Base-by-base conservation (phyloP, 1,284 basidiomycete genomes). In the Malassezia psittaci region DNA sequence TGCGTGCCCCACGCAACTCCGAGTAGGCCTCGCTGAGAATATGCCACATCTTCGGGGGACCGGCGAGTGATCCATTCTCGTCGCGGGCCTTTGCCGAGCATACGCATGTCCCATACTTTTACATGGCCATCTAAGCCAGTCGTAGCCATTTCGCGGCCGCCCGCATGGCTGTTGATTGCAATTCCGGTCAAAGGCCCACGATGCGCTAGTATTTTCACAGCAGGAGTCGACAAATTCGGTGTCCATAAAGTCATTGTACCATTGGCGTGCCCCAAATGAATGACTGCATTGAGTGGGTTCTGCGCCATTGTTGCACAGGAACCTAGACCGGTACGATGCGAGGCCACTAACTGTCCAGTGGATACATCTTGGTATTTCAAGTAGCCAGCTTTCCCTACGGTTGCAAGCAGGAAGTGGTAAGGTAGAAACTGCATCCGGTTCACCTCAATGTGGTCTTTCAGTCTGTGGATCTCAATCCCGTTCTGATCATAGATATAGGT, bases 331-430 rank as follows among this genome's bases (percentile, higher is more conserved):
- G 70, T 68, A n/a, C 88, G 83, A 74, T 93, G 89, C 75, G 90
- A 85, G 38, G 85, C 83, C 36, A 98, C 79, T 51, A 96, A 80
- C 55, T 84, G 81, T 15, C 93, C 93, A 0, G 91, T 98, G 2
- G 90, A 91, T 0, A 88, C 91, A 73, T 99, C 93, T 77, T 94
- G 90, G 77, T 96, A 99, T 78, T 93, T 93, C 1, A 98, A 80
- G 74, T 85, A 89, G 0, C 93, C 93, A 12, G 81, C 80, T 66
- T 89, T 86, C 10, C 90, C 90, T 15, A 93, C 81, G 48, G 83
- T 86, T 1, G 84, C 87, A 6, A 99, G 82, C 15, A 98, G 79
- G 84, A 90, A 98, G 75, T 99, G 94, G 68, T 91, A 96, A 0
- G 90, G 90, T 9, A 98, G 79, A 74, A 90, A 98, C 71, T 96